Conservation (phyloP, 495 filamentous ascomycete species). For the Neurospora sp. region DNA sequence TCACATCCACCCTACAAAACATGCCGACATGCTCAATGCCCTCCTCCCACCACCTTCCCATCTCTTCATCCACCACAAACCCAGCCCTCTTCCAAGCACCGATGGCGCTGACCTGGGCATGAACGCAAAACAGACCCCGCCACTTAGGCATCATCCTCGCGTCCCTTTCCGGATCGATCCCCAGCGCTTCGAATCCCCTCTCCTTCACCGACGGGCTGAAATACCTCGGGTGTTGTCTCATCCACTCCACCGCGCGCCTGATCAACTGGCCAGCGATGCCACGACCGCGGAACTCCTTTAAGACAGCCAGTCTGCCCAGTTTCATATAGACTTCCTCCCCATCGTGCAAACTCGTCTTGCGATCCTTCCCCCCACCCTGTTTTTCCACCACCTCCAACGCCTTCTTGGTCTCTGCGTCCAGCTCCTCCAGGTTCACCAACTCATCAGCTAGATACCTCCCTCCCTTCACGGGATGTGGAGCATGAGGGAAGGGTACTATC, state of each 20-base stretch:
- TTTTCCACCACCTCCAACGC: background rate
- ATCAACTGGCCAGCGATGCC: constrained; percentile 56
- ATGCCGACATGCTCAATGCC: constrained; percentile 80
- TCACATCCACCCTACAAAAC: constrained; percentile 38
- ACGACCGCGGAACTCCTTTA: constrained; percentile 49
- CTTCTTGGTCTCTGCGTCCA: background rate
- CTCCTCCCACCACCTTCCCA: constrained; percentile 77
- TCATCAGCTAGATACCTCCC: constrained; percentile 28
- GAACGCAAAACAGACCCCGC: constrained; percentile 61
- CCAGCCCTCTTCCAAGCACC: constrained; percentile 53
- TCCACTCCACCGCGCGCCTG: constrained; percentile 52
- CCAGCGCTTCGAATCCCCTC: constrained; percentile 32
- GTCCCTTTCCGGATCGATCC: constrained; percentile 10
- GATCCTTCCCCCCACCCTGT: constrained; percentile 15
- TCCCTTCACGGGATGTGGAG: constrained; percentile 43
- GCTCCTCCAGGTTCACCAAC: constrained; percentile 10
- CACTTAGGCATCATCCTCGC: constrained; percentile 37
- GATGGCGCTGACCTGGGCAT: constrained; percentile 58
- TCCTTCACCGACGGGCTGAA: constrained; percentile 39
- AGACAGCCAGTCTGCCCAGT: constrained; percentile 63
- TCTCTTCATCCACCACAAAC: constrained; percentile 56
- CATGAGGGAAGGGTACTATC: constrained; percentile 67
- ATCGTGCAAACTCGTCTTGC: constrained; percentile 39
- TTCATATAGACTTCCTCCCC: constrained; percentile 64
- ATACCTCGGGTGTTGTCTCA: constrained; percentile 39